These are phyloP conservation scores for Nicotiana obtusifolia DNA, from an alignment of 257 asterid species.

Conservation along the genomic window DNA sequence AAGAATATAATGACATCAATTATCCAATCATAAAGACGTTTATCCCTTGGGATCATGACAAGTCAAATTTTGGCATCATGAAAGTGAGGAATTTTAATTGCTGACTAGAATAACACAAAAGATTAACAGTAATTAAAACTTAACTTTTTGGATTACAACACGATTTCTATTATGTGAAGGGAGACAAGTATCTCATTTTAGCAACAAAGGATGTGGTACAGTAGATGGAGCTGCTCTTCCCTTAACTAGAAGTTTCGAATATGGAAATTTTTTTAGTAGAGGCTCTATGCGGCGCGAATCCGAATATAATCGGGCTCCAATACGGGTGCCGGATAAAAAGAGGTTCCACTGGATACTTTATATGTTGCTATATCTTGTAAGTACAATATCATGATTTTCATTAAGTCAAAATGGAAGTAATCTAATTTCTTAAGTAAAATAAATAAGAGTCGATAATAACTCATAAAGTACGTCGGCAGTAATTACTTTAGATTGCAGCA, in stretches of 20 bases:
- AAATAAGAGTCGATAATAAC: no score
- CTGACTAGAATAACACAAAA: background rate
- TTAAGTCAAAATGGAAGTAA: background rate
- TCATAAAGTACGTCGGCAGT: no score
- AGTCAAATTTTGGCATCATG: background rate
- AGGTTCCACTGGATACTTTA: background rate
- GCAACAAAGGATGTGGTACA: no score
- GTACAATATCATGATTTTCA: no score
- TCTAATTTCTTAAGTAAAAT: no score
- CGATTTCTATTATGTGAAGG: background rate
- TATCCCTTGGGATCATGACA: background rate
- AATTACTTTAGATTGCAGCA: no score
- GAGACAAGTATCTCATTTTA: background rate
- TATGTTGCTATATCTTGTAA: background rate
- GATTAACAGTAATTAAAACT: background rate
- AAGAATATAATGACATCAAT: background rate
- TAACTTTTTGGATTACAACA: no score
- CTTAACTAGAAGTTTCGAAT: accelerated
- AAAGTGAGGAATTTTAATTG: background rate
- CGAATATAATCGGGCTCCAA: no score
- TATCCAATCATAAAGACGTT: background rate
- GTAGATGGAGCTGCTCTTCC: no score
- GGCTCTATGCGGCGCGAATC: no score
- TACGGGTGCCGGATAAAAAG: no score
- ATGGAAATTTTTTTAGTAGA: accelerated